Conservation (phyloP, 2,329 filamentous ascomycete species). For the Ascochyta lentis region DNA sequence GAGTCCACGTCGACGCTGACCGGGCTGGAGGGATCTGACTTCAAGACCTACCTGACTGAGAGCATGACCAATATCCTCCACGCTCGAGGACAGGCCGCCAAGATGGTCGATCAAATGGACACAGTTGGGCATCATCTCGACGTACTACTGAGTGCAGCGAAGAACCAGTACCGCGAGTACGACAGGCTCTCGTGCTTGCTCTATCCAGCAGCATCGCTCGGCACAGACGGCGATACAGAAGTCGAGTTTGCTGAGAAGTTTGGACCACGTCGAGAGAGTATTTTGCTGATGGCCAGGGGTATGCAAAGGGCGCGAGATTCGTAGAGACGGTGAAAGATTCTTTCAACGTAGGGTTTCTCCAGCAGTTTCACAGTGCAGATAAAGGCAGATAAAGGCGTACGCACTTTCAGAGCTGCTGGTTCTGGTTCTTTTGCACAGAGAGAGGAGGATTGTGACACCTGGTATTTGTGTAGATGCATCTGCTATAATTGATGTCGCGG, state of each 20-base stretch:
- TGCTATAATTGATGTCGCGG: neutral
- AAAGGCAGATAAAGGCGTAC: too few species aligned
- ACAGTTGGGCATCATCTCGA: constrained; percentile 15
- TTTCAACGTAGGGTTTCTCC: too few species aligned
- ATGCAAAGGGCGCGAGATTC: neutral
- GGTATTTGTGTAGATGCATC: neutral
- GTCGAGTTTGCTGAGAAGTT: neutral
- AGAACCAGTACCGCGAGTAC: constrained; percentile 12
- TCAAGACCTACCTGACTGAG: neutral
- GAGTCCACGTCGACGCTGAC: neutral
- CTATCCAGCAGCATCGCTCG: neutral
- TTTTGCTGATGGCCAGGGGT: constrained; percentile 6
- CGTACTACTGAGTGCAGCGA: constrained; percentile 13
- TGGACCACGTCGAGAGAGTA: constrained; percentile 1
- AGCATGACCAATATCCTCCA: neutral
- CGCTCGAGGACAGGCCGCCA: neutral
- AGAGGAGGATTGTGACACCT: neutral
- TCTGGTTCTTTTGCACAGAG: too few species aligned
- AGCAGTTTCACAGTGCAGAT: too few species aligned
- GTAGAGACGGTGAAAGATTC: neutral
- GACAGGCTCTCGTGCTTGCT: constrained; percentile 1
- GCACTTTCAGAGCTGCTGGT: too few species aligned
- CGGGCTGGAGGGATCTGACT: neutral
- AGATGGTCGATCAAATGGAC: constrained; percentile 9
- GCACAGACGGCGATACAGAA: neutral